These are phyloP conservation scores for Phytophthora pisi DNA, from an alignment of 352 stramenopile species.

Conservation along the genomic window DNA sequence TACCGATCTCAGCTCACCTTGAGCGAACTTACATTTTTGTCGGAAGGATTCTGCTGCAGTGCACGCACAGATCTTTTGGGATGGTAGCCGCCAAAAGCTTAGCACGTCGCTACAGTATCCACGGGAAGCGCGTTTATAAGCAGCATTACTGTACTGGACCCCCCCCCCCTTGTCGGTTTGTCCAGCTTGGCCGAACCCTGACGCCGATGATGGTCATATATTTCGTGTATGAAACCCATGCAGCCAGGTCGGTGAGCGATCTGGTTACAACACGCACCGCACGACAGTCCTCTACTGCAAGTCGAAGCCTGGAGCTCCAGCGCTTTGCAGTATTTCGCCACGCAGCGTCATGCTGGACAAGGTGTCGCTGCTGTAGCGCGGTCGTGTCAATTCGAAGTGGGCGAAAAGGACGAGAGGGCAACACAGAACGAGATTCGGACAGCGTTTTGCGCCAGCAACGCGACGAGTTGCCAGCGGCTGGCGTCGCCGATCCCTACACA, in stretches of 20 bases:
- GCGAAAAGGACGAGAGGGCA: constrained; percentile 17
- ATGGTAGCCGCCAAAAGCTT: too few relatives aligned
- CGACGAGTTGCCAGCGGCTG: constrained; percentile 15
- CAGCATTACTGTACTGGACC: background rate
- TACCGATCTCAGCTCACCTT: too few relatives aligned
- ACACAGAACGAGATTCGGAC: background rate
- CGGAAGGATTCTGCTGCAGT: too few relatives aligned
- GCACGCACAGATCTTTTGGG: too few relatives aligned
- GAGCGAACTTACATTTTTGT: background rate
- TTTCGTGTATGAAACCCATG: background rate
- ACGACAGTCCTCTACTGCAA: background rate
- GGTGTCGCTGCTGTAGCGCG: background rate
- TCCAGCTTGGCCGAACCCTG: background rate
- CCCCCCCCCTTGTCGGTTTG: background rate
- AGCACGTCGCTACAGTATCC: too few relatives aligned
- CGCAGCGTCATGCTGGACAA: background rate
- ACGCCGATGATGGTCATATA: background rate
- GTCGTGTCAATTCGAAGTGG: background rate
- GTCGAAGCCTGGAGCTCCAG: background rate
- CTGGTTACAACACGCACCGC: background rate
- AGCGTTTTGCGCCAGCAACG: constrained; percentile 8
- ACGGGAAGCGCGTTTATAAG: too few relatives aligned
- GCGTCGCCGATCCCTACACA: constrained; percentile 2
- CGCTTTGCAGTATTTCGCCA: background rate
- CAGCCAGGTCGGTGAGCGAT: background rate